Evolutionary conservation across 192 early-diverging fungal genomes (phyloP).

Genomic region (Gorgonomyces haynaldii): DNA sequence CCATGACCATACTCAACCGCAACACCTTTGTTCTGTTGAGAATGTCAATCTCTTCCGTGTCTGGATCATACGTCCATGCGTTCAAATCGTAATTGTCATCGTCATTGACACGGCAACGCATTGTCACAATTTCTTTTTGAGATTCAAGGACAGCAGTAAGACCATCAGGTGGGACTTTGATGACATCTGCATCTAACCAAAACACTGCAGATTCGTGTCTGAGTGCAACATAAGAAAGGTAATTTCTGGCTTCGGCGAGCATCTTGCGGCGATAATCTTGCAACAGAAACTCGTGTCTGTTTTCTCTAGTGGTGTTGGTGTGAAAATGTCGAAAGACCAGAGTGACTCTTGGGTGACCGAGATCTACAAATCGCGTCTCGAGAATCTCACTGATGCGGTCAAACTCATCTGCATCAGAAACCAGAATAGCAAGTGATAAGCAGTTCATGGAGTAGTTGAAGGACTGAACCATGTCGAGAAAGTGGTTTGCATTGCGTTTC

Average conservation of each 20-base stretch:
- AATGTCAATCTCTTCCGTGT: background rate
- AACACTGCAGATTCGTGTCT: constrained; percentile 15
- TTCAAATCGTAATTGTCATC: constrained; percentile 1
- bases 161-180: constrained; percentile 11
- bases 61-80: background rate
- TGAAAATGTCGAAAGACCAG: background rate
- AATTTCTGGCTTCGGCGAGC: constrained; percentile 19
- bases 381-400: background rate
- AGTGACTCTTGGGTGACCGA: background rate
- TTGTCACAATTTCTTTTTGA: constrained; percentile 25
- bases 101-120: constrained; percentile 10
- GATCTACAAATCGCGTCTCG: background rate
- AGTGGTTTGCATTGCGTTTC: too few relatives aligned
- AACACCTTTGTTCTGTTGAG: background rate
- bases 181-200: constrained; percentile 29
- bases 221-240: constrained; percentile 9
- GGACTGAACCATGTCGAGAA: too few relatives aligned
- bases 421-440: background rate
- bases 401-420: background rate
- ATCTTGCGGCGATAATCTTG: constrained; percentile 17
- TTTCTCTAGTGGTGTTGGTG: background rate
- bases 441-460: too few relatives aligned
- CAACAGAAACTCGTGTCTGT: constrained; percentile 12
- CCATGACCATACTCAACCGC: background rate
- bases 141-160: constrained; percentile 14